Evolutionary conservation across 1,284 basidiomycete genomes (phyloP), one percentile per base, ranked within the genome.

Genomic region (Leccinum pallidistipes): DNA sequence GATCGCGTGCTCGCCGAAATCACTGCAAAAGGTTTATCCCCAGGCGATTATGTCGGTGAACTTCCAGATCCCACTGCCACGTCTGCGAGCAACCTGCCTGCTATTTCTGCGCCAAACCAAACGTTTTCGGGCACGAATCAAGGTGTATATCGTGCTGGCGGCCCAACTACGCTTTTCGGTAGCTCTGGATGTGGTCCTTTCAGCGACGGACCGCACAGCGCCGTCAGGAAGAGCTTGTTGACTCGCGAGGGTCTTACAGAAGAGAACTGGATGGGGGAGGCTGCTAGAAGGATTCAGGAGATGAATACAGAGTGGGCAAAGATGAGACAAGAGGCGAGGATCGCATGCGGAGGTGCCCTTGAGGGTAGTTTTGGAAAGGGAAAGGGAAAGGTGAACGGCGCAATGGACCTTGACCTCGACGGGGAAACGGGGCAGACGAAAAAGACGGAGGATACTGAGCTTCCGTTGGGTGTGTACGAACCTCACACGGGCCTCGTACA

Each of bases 201-300:
- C 76, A 88, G 87, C 64, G 91, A 94, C 67, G 90, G 89, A 0
- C 90, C 90, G 0, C 77, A 90, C 59, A 93, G 91, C 63, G 90
- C 90, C 5, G 88, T 90, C 56, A 81, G 86, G 68, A 93, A 92
- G 77, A 86, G 86, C 47, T 68, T 88, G 65, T 71, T 90, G 61
- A 84, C 83, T 52, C 81, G 87, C 11, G 88, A 92, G 59, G 91
- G 91, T 0, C 83, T 95, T 11, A 87, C 83, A 32, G 87, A 88
- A 69, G 90, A 95, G 68, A 95, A 95, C 70, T 97, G 94, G 94
- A 95, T 97, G 88, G 80, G 78, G 66, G 82, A 90, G 71, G 88
- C 88, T 59, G 90, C 94, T 2, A 80, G 80, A 69, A 82, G 88
- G 34, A 84, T 86, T 1, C 69, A 78, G 4, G 85, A 90, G 43